Evolutionary conservation across 2,329 filamentous ascomycete species (phyloP).

Genomic region (Xylogone sp.): DNA sequence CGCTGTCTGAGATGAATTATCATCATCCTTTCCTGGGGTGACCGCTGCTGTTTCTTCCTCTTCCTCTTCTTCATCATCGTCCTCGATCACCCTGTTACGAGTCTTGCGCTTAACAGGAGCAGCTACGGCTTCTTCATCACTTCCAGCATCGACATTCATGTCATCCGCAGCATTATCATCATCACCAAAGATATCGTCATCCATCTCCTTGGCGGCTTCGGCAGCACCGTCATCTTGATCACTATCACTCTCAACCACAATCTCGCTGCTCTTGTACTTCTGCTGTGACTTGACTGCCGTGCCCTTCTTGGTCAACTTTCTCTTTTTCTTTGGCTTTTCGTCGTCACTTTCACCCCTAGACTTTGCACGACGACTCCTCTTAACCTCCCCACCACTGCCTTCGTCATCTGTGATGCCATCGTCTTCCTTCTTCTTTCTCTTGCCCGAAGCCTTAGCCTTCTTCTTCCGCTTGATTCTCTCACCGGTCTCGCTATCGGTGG

Average conservation of each 20-base stretch:
- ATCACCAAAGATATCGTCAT: constrained; percentile 17
- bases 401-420: constrained; percentile 29
- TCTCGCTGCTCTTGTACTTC: constrained; percentile 31
- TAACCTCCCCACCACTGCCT: constrained; percentile 22
- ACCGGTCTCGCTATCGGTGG: constrained; percentile 76
- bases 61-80: constrained; percentile 27
- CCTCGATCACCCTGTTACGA: constrained; percentile 21
- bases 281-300: constrained; percentile 3
- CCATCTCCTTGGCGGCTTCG: constrained; percentile 23
- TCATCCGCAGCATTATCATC: constrained; percentile 4
- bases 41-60: constrained; percentile 9
- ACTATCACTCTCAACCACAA: constrained; percentile 30
- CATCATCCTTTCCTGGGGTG: constrained; percentile 7
- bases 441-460: constrained; percentile 39
- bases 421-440: constrained; percentile 36
- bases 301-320: constrained; percentile 26
- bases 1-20: constrained; percentile 22
- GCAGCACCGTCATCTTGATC: constrained; percentile 26
- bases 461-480: constrained; percentile 79
- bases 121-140: constrained; percentile 21
- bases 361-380: constrained; percentile 19
- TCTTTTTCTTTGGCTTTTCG: constrained; percentile 32
- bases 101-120: constrained; percentile 19
- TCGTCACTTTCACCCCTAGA: constrained; percentile 24
- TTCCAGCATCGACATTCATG: constrained; percentile 17